Conservation (phyloP, 352 stramenopile genomes). For the Lagenidium giganteum region DNA sequence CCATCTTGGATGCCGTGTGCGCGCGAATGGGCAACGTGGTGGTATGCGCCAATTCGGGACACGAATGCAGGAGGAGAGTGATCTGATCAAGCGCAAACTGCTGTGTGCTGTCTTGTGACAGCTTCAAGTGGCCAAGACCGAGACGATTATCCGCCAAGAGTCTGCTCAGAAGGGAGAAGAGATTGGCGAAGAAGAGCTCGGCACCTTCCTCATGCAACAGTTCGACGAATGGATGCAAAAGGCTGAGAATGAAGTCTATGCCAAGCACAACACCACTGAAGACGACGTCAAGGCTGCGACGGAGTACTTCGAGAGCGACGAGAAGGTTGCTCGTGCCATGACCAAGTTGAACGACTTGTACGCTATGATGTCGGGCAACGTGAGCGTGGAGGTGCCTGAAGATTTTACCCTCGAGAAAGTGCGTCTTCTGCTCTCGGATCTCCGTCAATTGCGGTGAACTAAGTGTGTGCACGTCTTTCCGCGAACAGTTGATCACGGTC, state of each 20-base stretch:
- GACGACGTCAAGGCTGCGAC: constrained; percentile 83
- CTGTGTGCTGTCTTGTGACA: constrained; percentile 13
- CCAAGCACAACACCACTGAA: constrained; percentile 86
- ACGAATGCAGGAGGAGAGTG: too few species aligned
- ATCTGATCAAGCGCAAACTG: neutral
- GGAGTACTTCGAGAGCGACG: constrained; percentile 88
- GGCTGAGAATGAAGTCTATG: constrained; percentile 85
- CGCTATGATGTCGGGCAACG: constrained; percentile 78
- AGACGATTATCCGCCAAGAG: constrained; percentile 86
- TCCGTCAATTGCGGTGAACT: too few species aligned
- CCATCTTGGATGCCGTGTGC: constrained; percentile 84
- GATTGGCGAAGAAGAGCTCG: constrained; percentile 78
- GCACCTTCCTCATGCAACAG: constrained; percentile 85
- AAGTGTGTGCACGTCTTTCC: constrained; percentile 3
- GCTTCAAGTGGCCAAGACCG: constrained; percentile 84
- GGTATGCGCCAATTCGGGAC: constrained; percentile 41
- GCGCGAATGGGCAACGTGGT: constrained; percentile 87
- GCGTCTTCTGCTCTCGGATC: neutral
- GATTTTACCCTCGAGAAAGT: constrained; percentile 82
- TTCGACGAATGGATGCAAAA: constrained; percentile 89
- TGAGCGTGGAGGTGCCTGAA: constrained; percentile 79
- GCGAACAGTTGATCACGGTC: constrained; percentile 79
- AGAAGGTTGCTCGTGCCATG: constrained; percentile 77
- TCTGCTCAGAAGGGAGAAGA: constrained; percentile 78
- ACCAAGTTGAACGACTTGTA: constrained; percentile 86